These are phyloP conservation scores for Apostasia ramifera DNA, from an alignment of 106 monocot genomes.

Conservation along the genomic window DNA sequence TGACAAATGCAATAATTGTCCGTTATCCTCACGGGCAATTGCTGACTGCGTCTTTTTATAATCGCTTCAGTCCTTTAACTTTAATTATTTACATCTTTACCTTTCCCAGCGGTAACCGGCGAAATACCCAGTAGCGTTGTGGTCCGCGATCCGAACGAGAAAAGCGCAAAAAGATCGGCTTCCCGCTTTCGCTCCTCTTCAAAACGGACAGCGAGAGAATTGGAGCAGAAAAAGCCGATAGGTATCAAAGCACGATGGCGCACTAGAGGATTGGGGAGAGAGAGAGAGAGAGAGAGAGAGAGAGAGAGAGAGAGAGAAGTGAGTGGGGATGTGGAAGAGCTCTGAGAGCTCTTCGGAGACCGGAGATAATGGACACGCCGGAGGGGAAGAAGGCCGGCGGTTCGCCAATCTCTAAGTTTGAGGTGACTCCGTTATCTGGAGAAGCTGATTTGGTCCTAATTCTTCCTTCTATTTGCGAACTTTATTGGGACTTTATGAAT, in stretches of 20 bases:
- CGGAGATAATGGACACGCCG: slow-evolving; percentile 6
- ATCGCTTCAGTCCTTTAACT: no score
- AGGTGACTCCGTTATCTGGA: background rate
- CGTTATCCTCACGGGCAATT: no score
- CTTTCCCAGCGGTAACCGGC: no score
- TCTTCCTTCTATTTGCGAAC: background rate
- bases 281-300: no score
- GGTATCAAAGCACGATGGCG: no score
- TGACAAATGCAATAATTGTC: no score
- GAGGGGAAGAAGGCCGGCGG: slow-evolving; percentile 10
- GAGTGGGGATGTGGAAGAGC: background rate
- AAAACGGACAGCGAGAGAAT: background rate
- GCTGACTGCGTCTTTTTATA: no score
- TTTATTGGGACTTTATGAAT: background rate
- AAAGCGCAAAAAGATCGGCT: background rate
- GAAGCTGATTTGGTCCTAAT: background rate
- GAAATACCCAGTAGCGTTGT: no score
- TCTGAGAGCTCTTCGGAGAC: background rate
- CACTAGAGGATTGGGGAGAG: background rate
- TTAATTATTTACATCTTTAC: no score
- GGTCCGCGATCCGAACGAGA: background rate
- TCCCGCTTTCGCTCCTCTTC: slow-evolving; percentile 3
- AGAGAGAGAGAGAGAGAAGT: no score
- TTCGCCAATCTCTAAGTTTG: slow-evolving; percentile 8
- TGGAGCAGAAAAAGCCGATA: no score